Evolutionary conservation across 345 rosid genomes (phyloP).

Genomic region (Mangifera indica): DNA sequence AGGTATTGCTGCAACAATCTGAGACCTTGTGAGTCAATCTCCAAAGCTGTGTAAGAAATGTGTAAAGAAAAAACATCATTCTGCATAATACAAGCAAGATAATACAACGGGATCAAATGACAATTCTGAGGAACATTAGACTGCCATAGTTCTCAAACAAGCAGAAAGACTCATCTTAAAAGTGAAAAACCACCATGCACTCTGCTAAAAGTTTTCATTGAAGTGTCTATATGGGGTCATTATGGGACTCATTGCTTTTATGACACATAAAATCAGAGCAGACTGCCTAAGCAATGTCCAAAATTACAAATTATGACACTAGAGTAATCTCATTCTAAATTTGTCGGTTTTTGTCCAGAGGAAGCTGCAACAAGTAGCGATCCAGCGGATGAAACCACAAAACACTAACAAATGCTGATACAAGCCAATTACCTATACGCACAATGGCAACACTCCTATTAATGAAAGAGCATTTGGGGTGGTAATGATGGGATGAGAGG

Average conservation of each 20-base stretch:
- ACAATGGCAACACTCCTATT: background rate
- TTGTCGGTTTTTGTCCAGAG: background rate
- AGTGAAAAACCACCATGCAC: background rate
- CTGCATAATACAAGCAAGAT: conserved; percentile 38
- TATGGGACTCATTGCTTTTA: too few relatives aligned
- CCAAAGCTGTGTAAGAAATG: conserved; percentile 74
- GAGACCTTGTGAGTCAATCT: conserved; percentile 94
- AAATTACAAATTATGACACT: background rate
- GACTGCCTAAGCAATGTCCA: background rate
- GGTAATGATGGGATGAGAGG: too few relatives aligned
- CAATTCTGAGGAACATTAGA: conserved; percentile 9
- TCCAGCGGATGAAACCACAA: background rate
- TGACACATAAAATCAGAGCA: background rate
- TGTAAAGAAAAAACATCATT: conserved; percentile 36
- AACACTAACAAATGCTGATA: background rate
- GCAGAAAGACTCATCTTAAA: background rate
- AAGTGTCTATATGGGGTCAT: too few relatives aligned
- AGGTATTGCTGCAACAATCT: conserved; percentile 89
- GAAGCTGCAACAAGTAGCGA: background rate
- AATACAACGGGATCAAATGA: conserved; percentile 35
- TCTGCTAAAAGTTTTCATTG: too few relatives aligned
- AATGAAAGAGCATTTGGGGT: background rate
- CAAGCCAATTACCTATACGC: too few relatives aligned
- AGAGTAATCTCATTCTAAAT: background rate
- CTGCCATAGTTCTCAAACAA: background rate